Evolutionary conservation across 208 protist species (phyloP), one percentile per base, ranked within the genome.

Genomic region (Acanthamoeba rhysodes): DNA sequence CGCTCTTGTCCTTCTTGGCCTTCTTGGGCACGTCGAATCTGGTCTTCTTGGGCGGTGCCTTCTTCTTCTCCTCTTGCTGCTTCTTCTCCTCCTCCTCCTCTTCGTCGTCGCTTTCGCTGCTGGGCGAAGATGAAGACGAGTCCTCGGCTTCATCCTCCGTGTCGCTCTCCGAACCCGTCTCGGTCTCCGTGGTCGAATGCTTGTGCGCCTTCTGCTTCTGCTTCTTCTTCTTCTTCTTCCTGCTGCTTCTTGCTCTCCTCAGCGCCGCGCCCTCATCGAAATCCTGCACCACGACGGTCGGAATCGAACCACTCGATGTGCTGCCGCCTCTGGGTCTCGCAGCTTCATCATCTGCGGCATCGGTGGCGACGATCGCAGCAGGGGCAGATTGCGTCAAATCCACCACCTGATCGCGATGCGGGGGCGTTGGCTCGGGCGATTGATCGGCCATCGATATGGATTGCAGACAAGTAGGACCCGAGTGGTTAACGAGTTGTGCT

Each of bases 151-250:
- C 74, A 12, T 45, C 74, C 22, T 84, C 74, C 27, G 32, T 53
- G 74, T 84, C 74, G 37, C 34, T 84, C 37, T 53, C 74, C 68
- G 27, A 29, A 24, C 32, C 68, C 68, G 32, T 37, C 29, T 74
- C 68, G 29, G 68, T 74, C 68, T 74, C 68, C 68, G 68, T 74
- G 20, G 68, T 74, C 10, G 41, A 84, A 2, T n/a, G 0, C 34
- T 32, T 84, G 29, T 24, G 22, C 5, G 18, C 74, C 32, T 53
- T 24, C 41, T 84, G 50, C 37, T 84, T 84, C 37, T 41, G 37
- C 37, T 80, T 80, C 41, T 84, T 84, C 74, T 84, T 84, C 5
- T 50, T 84, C 12, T n/a, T 37, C 29, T n/a, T 72, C 10, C 66
- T 72, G 14, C 10, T 68, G 66, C 66, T 59, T 18, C 55, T 59